phyloP scores from a whole-genome alignment of 495 filamentous ascomycete species.

The Peziza echinospora region DNA sequence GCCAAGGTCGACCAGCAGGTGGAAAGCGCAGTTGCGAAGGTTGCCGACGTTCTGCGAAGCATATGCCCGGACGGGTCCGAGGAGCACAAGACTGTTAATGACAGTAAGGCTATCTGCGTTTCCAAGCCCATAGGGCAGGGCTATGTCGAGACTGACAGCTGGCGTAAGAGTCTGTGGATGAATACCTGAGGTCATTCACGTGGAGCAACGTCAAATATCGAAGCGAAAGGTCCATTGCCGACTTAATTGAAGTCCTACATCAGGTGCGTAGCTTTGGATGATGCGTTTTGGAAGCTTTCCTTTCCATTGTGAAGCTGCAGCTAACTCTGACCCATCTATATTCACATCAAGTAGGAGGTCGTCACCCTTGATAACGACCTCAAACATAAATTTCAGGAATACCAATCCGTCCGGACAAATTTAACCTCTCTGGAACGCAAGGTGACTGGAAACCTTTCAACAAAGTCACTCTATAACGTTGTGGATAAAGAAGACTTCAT shows the following conservation, averaged over 20 bases:
- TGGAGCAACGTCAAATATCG: constrained; percentile 98
- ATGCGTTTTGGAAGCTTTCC: too few species aligned
- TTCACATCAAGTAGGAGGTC: constrained; percentile 39
- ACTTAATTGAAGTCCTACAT: constrained; percentile 65
- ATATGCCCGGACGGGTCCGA: constrained; percentile 67
- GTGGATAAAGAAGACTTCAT: constrained; percentile 59
- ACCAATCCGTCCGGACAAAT: constrained; percentile 70
- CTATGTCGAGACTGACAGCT: background rate
- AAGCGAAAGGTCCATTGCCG: constrained; percentile 65
- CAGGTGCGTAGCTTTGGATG: constrained; percentile 34
- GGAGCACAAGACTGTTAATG: constrained; percentile 83
- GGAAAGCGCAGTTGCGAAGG: constrained; percentile 65
- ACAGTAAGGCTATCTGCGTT: constrained; percentile 40
- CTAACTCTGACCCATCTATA: background rate
- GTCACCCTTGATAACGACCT: constrained; percentile 80
- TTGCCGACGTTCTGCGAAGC: constrained; percentile 60
- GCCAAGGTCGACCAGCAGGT: constrained; percentile 65
- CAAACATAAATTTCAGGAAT: constrained; percentile 76
- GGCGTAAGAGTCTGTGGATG: constrained; percentile 61
- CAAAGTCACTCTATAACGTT: constrained; percentile 73
- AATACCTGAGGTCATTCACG: constrained; percentile 67
- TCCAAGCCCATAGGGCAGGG: background rate
- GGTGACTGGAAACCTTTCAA: constrained; percentile 85
- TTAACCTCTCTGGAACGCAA: constrained; percentile 60
- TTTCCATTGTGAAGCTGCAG: too few species aligned